Base-by-base conservation (phyloP, 768 basidiomycete genomes). In the Auricularia auricula-judae region DNA sequence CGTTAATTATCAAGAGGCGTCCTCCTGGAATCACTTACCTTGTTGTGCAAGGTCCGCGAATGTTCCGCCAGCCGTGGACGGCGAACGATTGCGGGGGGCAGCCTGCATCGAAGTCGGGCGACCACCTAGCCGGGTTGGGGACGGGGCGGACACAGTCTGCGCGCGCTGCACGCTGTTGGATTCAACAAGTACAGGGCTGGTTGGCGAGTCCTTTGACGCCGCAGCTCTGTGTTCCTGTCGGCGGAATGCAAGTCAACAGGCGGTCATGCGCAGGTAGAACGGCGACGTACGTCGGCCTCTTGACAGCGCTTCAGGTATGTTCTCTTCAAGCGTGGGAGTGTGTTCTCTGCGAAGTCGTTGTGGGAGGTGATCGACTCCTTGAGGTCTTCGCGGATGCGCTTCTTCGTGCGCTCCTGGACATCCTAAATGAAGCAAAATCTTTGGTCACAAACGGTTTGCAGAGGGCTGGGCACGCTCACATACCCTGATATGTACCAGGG, bases 11-110 rank as follows among this genome's bases (percentile, higher is more conserved):
- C 42, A 11, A 63, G 35, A 61, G 23, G 5, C 18, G 33, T 14
- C 21, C 21, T 29, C 35, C 21, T 12, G 35, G 59, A 23, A 63
- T 14, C 7, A 34, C 67, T 34, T 66, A 85, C 88, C 90, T 74
- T 94, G 92, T 66, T 88, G 86, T 3, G 93, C 94, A 36, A 96
- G 77, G 76, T 97, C 94, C 12, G 88, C 87, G 70, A 97, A 86
- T 4, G 91, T 84, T 1, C 56, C 56, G 14, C 86, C 88, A 2
- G 88, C 86, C n/a, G 84, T 83, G 2, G 91, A 88, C 18, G 93
- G 91, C 3, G 89, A 91, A 53, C 93, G 84, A 70, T 86, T 86
- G 60, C 88, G 83, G 36, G 77, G 72, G 36, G 76, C 70, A 29
- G 80, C 77, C 3, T 78, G 79, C 68, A 83, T 82, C 12, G 81